Evolutionary conservation across 1,284 basidiomycete genomes (phyloP).

Genomic region (Irpex rosettiformis): DNA sequence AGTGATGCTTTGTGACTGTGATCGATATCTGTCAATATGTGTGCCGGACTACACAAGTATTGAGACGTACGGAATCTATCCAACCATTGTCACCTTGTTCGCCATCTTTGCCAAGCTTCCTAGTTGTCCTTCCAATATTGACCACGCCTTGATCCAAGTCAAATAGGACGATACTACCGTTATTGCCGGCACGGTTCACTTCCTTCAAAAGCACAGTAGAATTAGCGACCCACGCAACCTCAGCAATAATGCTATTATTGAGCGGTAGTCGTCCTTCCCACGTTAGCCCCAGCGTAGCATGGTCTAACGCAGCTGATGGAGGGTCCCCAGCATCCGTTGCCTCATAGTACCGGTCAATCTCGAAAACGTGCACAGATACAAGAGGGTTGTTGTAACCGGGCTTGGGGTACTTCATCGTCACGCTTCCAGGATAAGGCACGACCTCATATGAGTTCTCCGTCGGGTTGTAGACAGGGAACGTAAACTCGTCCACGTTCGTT

Average conservation of each 20-base stretch:
- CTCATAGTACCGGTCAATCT: conserved; percentile 49
- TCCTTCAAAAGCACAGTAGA: conserved; percentile 82
- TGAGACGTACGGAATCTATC: conserved; percentile 71
- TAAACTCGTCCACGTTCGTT: conserved; percentile 81
- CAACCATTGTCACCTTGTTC: conserved; percentile 90
- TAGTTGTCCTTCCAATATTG: conserved; percentile 56
- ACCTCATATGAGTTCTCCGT: conserved; percentile 63
- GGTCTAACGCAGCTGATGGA: conserved; percentile 34
- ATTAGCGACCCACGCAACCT: conserved; percentile 85
- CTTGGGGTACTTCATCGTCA: conserved; percentile 88
- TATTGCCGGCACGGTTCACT: conserved; percentile 78
- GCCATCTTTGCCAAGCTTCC: conserved; percentile 73
- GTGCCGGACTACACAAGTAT: neutral
- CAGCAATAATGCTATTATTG: conserved; percentile 72
- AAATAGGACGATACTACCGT: conserved; percentile 78
- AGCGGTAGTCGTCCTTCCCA: conserved; percentile 61
- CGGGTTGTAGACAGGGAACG: conserved; percentile 90
- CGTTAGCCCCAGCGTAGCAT: conserved; percentile 54
- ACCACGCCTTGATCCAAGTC: conserved; percentile 40
- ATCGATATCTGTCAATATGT: neutral
- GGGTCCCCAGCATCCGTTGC: conserved; percentile 20
- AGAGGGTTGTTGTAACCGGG: conserved; percentile 91
- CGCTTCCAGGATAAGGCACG: conserved; percentile 74
- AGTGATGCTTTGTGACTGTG: conserved; percentile 47
- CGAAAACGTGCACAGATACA: conserved; percentile 83